These are phyloP conservation scores for Cutaneotrichosporon curvatum DNA, from an alignment of 1,284 basidiomycete genomes.

Conservation along the genomic window DNA sequence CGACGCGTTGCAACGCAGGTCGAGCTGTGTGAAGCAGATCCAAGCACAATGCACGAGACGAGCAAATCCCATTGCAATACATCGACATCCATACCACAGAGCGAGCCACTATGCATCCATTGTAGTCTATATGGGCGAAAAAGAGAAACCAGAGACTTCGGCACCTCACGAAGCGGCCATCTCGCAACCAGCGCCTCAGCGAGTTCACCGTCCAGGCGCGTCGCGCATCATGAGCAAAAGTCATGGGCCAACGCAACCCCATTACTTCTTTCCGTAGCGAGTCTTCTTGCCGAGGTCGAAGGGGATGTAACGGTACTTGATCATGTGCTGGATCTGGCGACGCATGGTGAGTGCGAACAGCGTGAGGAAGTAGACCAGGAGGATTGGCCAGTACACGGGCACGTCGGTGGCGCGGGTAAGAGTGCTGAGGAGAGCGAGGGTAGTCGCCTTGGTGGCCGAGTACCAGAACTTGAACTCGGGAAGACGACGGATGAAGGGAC, in stretches of 20 bases:
- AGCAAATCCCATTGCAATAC: too few species aligned
- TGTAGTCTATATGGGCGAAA: conserved; percentile 11
- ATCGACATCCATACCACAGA: too few species aligned
- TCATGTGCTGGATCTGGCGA: conserved; percentile 96
- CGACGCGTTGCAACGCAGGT: too few species aligned
- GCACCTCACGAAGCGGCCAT: too few species aligned
- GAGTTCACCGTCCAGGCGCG: too few species aligned
- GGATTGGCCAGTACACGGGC: conserved; percentile 97
- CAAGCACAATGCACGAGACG: too few species aligned
- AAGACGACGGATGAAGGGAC: conserved; percentile 89
- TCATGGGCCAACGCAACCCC: not conserved
- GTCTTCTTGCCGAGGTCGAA: conserved; percentile 44
- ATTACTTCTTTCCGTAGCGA: conserved; percentile 42
- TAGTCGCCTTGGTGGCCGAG: conserved; percentile 79
- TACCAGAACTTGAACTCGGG: conserved; percentile 73
- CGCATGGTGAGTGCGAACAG: conserved; percentile 86
- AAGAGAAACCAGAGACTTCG: too few species aligned
- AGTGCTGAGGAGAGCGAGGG: conserved; percentile 72
- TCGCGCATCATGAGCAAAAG: too few species aligned
- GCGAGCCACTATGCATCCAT: conserved; percentile 4
- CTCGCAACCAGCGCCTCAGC: too few species aligned
- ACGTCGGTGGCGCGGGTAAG: conserved; percentile 78
- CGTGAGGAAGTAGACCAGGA: conserved; percentile 85
- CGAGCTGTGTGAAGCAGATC: too few species aligned
- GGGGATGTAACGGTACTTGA: conserved; percentile 81